Conservation (phyloP, 2,329 filamentous ascomycete genomes). For the Ceratocystiopsis minuta region DNA sequence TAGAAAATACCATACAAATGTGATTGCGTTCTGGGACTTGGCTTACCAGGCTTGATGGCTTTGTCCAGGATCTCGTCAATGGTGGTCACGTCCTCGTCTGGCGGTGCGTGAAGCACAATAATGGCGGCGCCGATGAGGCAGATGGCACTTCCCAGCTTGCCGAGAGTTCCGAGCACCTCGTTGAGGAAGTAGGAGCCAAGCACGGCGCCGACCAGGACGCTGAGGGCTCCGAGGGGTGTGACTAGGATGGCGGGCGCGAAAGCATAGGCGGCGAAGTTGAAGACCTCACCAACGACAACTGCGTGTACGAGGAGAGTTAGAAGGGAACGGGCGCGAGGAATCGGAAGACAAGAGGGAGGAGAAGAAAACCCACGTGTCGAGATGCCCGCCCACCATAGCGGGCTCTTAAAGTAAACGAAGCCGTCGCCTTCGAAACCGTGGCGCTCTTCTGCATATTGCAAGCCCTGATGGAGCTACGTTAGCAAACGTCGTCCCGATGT, state of each 20-base stretch:
- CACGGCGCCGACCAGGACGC: slow-evolving; percentile 87
- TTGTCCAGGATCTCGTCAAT: slow-evolving; percentile 84
- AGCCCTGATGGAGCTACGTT: slow-evolving; percentile 6
- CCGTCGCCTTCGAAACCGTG: slow-evolving; percentile 96
- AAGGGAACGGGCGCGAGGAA: not conserved
- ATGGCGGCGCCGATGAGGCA: slow-evolving; percentile 93
- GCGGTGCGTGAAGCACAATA: slow-evolving; percentile 90
- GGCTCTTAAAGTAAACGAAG: slow-evolving; percentile 81
- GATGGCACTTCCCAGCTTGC: slow-evolving; percentile 87
- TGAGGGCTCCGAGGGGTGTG: slow-evolving; percentile 81
- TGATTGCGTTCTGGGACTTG: slow-evolving; percentile 83
- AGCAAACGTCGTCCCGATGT: not conserved
- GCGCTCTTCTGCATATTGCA: slow-evolving; percentile 75
- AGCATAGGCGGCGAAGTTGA: slow-evolving; percentile 95
- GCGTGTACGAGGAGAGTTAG: slow-evolving; percentile 8
- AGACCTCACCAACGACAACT: slow-evolving; percentile 88
- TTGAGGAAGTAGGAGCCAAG: slow-evolving; percentile 86
- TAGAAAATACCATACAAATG: slow-evolving; percentile 57
- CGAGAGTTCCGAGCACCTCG: slow-evolving; percentile 76
- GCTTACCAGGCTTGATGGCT: slow-evolving; percentile 73
- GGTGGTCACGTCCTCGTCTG: slow-evolving; percentile 77
- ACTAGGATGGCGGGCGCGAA: slow-evolving; percentile 98
- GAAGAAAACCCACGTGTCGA: slow-evolving; percentile 47
- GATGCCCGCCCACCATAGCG: slow-evolving; percentile 96
- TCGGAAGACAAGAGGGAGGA: not conserved